Evolutionary conservation across 192 early-diverging fungal genomes (phyloP).

Genomic region (Backusella westeae): DNA sequence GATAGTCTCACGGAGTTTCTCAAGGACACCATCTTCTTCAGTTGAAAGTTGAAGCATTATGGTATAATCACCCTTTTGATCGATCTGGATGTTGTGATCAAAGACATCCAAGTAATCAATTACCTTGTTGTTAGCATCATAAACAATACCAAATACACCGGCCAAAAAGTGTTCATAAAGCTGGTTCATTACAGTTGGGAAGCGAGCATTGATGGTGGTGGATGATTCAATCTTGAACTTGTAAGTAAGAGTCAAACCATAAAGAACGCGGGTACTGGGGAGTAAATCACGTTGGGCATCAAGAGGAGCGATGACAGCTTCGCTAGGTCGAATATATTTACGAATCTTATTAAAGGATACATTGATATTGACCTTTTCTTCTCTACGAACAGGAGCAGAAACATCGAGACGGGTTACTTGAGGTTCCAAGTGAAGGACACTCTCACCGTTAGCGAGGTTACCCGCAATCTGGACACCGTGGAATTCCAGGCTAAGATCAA

Average conservation of each 20-base stretch:
- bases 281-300: slow-evolving; percentile 72
- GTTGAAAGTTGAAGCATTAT: slow-evolving; percentile 79
- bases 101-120: slow-evolving; percentile 73
- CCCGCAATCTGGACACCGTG: slow-evolving; percentile 65
- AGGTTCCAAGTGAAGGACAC: slow-evolving; percentile 38
- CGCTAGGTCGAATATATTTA: slow-evolving; percentile 63
- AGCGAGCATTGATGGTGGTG: slow-evolving; percentile 51
- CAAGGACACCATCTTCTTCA: slow-evolving; percentile 64
- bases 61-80: slow-evolving; percentile 80
- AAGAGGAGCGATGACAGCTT: slow-evolving; percentile 61
- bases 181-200: slow-evolving; percentile 59
- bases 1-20: slow-evolving; percentile 64
- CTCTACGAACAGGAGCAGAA: slow-evolving; percentile 63
- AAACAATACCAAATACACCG: slow-evolving; percentile 65
- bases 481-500: slow-evolving; percentile 76
- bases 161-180: slow-evolving; percentile 84
- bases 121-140: slow-evolving; percentile 77
- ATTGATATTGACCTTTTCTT: slow-evolving; percentile 60
- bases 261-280: slow-evolving; percentile 62
- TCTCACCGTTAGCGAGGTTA: slow-evolving; percentile 39
- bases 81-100: slow-evolving; percentile 62
- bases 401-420: slow-evolving; percentile 74
- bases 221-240: slow-evolving; percentile 58
- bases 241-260: slow-evolving; percentile 78
- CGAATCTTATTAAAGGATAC: slow-evolving; percentile 56